Percentiles rank a stretch among this genome's conserved stretches.
Evolutionary conservation across 1,139 yeast species (phyloP).

Genomic region (Geotrichum phurueaensis): DNA sequence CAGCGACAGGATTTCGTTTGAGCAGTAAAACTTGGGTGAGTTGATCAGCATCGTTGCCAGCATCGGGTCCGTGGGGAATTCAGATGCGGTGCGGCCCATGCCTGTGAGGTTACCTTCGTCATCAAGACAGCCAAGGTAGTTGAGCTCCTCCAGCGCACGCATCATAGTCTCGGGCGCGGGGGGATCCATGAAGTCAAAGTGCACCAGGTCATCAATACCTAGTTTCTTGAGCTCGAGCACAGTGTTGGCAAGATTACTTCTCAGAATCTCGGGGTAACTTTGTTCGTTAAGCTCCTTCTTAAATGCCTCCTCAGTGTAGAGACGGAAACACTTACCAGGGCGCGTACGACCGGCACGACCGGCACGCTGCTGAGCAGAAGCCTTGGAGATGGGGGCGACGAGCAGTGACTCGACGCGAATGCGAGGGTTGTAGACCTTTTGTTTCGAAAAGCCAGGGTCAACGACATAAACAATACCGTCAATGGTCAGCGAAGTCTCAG

Average conservation of each 20-base stretch:
- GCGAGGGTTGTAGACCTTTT: constrained; percentile 94
- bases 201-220: constrained; percentile 93
- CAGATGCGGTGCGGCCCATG: constrained; percentile 81
- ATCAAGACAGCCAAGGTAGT: constrained; percentile 80
- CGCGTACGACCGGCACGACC: constrained; percentile 99
- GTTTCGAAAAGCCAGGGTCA: constrained; percentile 96
- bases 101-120: constrained; percentile 90
- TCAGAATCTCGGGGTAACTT: constrained; percentile 88
- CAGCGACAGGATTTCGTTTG: constrained; percentile 80
- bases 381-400: constrained; percentile 94
- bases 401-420: constrained; percentile 89
- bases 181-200: constrained; percentile 98
- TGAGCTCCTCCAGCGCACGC: constrained; percentile 94
- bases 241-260: constrained; percentile 86
- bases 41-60: constrained; percentile 88
- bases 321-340: constrained; percentile 95
- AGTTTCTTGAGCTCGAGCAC: constrained; percentile 88
- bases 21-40: constrained; percentile 76
- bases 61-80: constrained; percentile 94
- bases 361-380: constrained; percentile 96
- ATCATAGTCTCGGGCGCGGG: constrained; percentile 99
- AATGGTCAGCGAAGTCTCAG: constrained; percentile 95
- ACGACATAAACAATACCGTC: constrained; percentile 97
- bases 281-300: constrained; percentile 90
- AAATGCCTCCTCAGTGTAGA: constrained; percentile 95